Percentiles rank a stretch among this genome's conserved stretches.
phyloP scores from a whole-genome alignment of 768 basidiomycete genomes.

The Tricholoma bakamatsutake region DNA sequence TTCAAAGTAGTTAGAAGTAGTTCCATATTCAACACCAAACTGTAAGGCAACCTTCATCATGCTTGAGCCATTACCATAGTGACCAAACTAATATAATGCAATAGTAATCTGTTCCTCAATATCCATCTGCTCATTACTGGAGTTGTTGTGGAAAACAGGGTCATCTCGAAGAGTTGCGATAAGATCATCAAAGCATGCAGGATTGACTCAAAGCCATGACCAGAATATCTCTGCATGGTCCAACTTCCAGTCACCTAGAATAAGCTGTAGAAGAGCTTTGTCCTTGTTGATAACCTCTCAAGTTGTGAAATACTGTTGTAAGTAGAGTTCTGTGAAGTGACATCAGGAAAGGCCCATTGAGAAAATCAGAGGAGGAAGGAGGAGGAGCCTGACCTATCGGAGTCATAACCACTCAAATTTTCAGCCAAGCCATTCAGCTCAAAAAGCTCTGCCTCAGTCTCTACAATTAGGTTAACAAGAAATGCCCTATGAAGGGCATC shows the following conservation, averaged over 20 bases:
- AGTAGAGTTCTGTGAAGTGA: not conserved
- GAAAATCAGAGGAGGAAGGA: too few relatives aligned
- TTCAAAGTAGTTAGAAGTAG: too few relatives aligned
- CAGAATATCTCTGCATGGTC: slow-evolving; percentile 8
- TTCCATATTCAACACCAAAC: slow-evolving; percentile 26
- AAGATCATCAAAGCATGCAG: slow-evolving; percentile 18
- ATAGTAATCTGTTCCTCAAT: slow-evolving; percentile 29
- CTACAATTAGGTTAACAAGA: too few relatives aligned
- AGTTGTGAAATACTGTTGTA: not conserved
- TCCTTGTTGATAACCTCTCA: not conserved
- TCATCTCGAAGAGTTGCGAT: slow-evolving; percentile 13
- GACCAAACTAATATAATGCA: slow-evolving; percentile 31
- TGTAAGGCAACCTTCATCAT: slow-evolving; percentile 26
- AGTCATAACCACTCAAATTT: too few relatives aligned
- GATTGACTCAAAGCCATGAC: slow-evolving; percentile 17
- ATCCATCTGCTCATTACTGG: slow-evolving; percentile 18
- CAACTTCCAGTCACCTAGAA: not conserved
- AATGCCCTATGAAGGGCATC: too few relatives aligned
- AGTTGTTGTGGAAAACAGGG: too few relatives aligned
- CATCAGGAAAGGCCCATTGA: too few relatives aligned
- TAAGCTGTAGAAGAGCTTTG: not conserved
- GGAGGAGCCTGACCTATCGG: too few relatives aligned
- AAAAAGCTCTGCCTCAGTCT: too few relatives aligned
- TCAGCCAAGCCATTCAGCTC: too few relatives aligned
- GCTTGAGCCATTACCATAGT: slow-evolving; percentile 31